Conservation (phyloP, 169 alveolate genomes). For the Plasmodium vivax region DNA sequence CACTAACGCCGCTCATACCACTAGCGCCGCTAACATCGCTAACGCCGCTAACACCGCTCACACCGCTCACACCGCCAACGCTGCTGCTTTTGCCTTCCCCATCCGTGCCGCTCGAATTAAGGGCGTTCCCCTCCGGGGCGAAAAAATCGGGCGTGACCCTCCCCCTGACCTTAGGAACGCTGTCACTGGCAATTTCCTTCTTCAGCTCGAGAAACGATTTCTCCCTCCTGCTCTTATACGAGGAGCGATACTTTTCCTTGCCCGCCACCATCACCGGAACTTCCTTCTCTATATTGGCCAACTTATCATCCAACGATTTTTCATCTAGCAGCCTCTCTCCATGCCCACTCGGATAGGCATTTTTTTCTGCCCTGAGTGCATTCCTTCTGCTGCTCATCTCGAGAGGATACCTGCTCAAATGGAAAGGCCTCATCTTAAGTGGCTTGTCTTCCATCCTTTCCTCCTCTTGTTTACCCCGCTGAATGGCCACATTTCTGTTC, state of each 20-base stretch:
- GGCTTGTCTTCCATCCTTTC: not conserved
- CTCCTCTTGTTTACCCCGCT: not conserved
- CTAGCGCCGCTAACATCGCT: not conserved
- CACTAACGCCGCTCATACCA: not conserved
- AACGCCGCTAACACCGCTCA: not conserved
- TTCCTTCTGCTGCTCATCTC: not conserved
- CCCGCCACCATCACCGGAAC: not conserved
- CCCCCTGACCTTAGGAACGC: not conserved
- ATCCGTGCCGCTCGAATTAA: conserved; percentile 9
- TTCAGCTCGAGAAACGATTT: conserved; percentile 39
- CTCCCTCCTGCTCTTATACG: not conserved
- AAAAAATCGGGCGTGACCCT: conserved; percentile 70
- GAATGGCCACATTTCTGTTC: not conserved
- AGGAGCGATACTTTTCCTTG: not conserved
- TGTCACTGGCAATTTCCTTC: conserved; percentile 3
- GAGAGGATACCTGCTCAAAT: not conserved
- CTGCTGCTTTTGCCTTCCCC: not conserved
- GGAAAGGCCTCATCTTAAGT: not conserved
- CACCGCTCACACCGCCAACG: not conserved
- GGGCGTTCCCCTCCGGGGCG: not conserved
- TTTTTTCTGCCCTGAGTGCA: not conserved
- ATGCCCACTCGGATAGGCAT: not conserved
- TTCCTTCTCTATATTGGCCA: conserved; percentile 8
- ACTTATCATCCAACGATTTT: conserved; percentile 18
- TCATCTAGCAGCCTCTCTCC: conserved; percentile 10